These are phyloP conservation scores for Phytophthora chlamydospora DNA, from an alignment of 352 stramenopile species.

Conservation along the genomic window DNA sequence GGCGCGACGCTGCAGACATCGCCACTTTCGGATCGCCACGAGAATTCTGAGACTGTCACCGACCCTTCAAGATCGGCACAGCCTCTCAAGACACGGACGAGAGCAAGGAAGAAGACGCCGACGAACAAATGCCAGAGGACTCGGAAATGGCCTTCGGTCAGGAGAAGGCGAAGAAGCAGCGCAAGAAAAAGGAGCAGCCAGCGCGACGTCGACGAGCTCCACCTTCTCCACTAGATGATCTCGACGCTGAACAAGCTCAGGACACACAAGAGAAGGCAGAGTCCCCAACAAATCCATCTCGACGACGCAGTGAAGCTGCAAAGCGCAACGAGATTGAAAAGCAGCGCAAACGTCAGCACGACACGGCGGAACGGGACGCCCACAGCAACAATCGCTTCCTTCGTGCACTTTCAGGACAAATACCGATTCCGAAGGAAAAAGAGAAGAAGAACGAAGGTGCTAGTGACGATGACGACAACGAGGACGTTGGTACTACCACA, in stretches of 20 bases:
- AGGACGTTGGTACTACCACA: slow-evolving; percentile 11
- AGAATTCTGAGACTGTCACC: slow-evolving; percentile 13
- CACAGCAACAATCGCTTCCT: slow-evolving; percentile 65
- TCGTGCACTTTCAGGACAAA: slow-evolving; percentile 34
- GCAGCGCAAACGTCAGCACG: slow-evolving; percentile 34
- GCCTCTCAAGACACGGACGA: slow-evolving; percentile 4
- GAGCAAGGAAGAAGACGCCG: slow-evolving; percentile 8
- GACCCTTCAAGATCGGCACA: slow-evolving; percentile 34
- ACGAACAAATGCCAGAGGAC: neutral
- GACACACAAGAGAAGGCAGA: slow-evolving; percentile 4
- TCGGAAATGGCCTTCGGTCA: neutral
- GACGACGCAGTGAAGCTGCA: slow-evolving; percentile 42
- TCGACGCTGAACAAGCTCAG: neutral
- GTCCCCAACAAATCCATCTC: slow-evolving; percentile 6
- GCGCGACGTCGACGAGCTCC: slow-evolving; percentile 3
- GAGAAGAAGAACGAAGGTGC: neutral
- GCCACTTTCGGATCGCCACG: slow-evolving; percentile 13
- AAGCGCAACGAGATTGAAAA: slow-evolving; percentile 46
- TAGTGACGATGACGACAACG: slow-evolving; percentile 16
- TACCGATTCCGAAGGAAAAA: neutral
- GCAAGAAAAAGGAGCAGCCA: slow-evolving; percentile 7
- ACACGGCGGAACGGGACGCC: slow-evolving; percentile 25
- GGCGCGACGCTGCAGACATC: slow-evolving; percentile 32
- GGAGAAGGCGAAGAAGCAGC: slow-evolving; percentile 6
- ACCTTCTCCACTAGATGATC: slow-evolving; percentile 13